Conservation (phyloP, 306 rosid genomes). For the Cicer bijugum region DNA sequence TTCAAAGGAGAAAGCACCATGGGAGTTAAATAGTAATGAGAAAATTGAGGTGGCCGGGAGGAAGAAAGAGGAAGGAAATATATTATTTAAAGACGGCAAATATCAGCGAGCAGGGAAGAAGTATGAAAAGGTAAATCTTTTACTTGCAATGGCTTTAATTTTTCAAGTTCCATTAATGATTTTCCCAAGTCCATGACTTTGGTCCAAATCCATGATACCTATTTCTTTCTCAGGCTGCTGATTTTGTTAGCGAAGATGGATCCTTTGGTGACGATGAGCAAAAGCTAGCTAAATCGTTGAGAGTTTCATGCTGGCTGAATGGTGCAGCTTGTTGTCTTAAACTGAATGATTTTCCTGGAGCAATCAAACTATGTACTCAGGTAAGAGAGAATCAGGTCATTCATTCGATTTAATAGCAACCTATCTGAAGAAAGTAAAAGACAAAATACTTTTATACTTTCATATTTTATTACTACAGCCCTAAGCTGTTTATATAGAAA, state of each 20-base stretch:
- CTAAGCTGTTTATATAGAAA: too few relatives aligned
- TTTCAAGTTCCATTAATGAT: constrained; percentile 13
- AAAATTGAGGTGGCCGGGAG: constrained; percentile 64
- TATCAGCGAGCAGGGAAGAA: constrained; percentile 61
- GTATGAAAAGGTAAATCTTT: constrained; percentile 61
- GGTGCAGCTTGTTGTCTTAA: constrained; percentile 78
- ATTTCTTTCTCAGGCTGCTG: constrained; percentile 59
- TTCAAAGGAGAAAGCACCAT: constrained; percentile 68
- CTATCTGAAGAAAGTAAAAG: too few relatives aligned
- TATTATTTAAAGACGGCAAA: constrained; percentile 58
- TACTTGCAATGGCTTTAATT: constrained; percentile 26
- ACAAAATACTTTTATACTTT: too few relatives aligned
- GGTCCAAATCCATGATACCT: constrained; percentile 22
- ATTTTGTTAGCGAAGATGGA: constrained; percentile 63
- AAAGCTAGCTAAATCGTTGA: constrained; percentile 54
- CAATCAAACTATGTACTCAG: constrained; percentile 66
- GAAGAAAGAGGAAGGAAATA: constrained; percentile 80
- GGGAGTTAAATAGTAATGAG: constrained; percentile 65
- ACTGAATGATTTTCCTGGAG: constrained; percentile 61
- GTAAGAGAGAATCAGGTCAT: constrained; percentile 47
- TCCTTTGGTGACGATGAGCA: constrained; percentile 56
- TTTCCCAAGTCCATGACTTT: neutral
- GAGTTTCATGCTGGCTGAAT: constrained; percentile 73
- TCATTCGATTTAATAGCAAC: constrained; percentile 5
- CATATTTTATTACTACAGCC: too few relatives aligned